Evolutionary conservation across 305 asterid genomes (phyloP).

Genomic region (Fraxinus latifolia): DNA sequence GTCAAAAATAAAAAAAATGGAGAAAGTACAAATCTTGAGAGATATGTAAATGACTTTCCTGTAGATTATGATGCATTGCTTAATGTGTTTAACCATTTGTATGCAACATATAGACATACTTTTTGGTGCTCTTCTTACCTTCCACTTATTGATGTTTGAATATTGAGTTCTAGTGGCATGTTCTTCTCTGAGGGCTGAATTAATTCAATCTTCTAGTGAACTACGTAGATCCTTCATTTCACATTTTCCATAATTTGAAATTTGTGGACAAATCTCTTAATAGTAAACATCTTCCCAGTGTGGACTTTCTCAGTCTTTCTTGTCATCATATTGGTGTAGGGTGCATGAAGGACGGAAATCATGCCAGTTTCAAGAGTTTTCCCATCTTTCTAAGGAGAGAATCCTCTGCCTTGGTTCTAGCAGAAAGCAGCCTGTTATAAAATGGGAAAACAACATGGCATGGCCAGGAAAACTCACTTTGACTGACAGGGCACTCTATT

Average conservation of each 20-base stretch:
- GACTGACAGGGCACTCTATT: constrained; percentile 84
- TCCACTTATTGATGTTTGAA: background rate
- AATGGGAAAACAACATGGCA: constrained; percentile 83
- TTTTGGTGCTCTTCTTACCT: background rate
- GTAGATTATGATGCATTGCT: background rate
- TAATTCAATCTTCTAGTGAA: background rate
- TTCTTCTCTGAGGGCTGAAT: background rate
- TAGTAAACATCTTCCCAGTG: background rate
- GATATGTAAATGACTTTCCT: background rate
- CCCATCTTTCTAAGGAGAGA: constrained; percentile 47
- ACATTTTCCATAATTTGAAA: background rate
- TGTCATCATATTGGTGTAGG: constrained; percentile 40
- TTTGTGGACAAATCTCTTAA: background rate
- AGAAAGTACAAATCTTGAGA: background rate
- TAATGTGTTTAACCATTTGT: background rate
- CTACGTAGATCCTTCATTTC: background rate
- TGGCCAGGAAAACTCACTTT: constrained; percentile 94
- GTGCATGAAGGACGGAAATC: constrained; percentile 86
- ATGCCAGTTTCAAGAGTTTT: constrained; percentile 44
- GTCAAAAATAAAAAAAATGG: background rate
- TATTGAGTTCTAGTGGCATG: background rate
- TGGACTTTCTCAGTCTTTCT: constrained; percentile 5
- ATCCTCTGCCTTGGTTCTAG: constrained; percentile 77
- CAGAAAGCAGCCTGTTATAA: constrained; percentile 89
- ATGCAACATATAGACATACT: background rate